Percentiles rank a stretch among this genome's conserved stretches.
Conservation (phyloP, 345 rosid genomes). For the Pelargonium nanum region DNA sequence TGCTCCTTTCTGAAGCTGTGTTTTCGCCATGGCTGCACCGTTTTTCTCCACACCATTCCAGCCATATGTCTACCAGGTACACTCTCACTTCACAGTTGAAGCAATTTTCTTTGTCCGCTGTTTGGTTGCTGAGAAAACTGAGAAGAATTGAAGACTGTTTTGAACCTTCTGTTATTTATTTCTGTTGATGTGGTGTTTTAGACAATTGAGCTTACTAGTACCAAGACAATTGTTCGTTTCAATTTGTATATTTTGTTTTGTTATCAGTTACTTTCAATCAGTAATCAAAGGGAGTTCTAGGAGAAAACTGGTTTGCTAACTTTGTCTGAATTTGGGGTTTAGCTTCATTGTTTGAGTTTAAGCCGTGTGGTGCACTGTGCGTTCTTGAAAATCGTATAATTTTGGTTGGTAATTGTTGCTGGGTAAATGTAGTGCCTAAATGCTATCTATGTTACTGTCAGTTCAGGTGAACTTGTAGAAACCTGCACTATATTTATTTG, state of each 20-base stretch:
- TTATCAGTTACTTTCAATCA: neutral
- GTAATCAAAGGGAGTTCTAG: neutral
- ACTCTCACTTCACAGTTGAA: neutral
- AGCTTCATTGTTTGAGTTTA: too few species aligned
- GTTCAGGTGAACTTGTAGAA: neutral
- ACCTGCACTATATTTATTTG: too few species aligned
- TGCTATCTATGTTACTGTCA: neutral
- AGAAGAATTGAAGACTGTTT: neutral
- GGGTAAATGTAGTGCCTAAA: neutral
- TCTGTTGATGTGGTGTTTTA: neutral
- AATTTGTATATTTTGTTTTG: neutral
- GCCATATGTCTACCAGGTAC: constrained; percentile 94
- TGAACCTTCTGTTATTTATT: neutral
- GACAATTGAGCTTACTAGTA: neutral
- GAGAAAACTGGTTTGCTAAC: too few species aligned
- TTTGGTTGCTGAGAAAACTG: neutral
- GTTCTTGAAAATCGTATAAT: neutral
- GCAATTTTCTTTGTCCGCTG: neutral
- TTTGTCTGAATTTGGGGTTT: neutral
- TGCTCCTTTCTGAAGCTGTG: constrained; percentile 2
- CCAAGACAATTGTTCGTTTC: too few species aligned
- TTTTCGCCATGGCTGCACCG: constrained; percentile 76
- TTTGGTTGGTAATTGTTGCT: neutral
- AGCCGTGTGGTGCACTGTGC: neutral
- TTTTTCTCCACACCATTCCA: constrained; percentile 97